A percentile compares a stretch with the other conserved stretches of the same genome.
phyloP scores from a whole-genome alignment of 768 basidiomycete species.

The Naematelia encephala region DNA sequence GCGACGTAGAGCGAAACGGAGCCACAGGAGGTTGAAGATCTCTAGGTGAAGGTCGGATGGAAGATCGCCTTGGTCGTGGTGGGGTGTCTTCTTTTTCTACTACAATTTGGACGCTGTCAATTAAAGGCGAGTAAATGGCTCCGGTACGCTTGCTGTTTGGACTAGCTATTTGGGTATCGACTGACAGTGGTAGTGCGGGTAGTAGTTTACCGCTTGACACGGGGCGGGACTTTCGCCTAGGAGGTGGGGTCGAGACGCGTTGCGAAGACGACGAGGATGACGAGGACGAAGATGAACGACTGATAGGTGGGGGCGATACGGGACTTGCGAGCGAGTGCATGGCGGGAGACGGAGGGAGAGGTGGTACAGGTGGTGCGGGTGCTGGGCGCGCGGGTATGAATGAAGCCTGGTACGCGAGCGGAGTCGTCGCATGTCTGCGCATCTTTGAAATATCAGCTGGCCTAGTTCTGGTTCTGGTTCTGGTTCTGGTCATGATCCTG shows the following conservation, averaged over 20 bases:
- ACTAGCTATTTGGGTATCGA: constrained; percentile 5
- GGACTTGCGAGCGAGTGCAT: constrained; percentile 6
- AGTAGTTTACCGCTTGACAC: constrained; percentile 16
- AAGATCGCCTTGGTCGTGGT: constrained; percentile 12
- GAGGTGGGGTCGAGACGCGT: constrained; percentile 20
- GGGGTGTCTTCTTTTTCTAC: background rate
- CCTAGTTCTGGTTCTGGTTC: background rate
- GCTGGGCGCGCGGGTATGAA: background rate
- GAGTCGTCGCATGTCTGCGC: background rate
- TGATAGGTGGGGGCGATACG: constrained; percentile 10
- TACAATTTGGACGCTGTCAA: background rate
- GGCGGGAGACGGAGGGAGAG: constrained; percentile 6
- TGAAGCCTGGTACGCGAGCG: background rate
- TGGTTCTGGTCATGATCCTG: no score
- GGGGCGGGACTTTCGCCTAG: constrained; percentile 4
- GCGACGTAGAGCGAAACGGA: constrained; percentile 21
- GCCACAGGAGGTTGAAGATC: constrained; percentile 22
- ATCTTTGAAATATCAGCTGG: background rate
- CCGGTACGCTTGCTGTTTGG: background rate
- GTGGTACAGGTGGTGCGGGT: constrained; percentile 1
- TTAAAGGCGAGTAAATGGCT: background rate
- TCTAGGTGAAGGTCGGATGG: constrained; percentile 8
- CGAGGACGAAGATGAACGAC: constrained; percentile 4
- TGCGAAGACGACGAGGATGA: constrained; percentile 22
- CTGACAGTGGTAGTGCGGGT: constrained; percentile 18